Evolutionary conservation across 83 land plant species (phyloP).

Genomic region (Larix sibirica): DNA sequence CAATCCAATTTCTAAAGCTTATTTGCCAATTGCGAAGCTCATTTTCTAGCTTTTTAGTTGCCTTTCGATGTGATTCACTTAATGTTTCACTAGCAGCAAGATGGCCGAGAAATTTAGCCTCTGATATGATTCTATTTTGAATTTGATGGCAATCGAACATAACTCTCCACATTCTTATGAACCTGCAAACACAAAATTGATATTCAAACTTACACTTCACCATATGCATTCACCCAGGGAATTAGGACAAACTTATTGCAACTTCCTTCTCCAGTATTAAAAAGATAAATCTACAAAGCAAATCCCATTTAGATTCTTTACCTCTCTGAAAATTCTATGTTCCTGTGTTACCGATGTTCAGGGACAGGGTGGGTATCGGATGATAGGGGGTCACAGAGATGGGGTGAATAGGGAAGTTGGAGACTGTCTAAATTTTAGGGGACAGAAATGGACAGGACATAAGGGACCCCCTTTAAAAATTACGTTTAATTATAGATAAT

Average conservation of each 20-base stretch:
- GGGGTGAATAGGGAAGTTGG: not conserved
- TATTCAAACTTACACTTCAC: not conserved
- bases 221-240: not conserved
- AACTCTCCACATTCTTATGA: conserved; percentile 58
- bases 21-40: conserved; percentile 49
- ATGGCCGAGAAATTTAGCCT: conserved; percentile 41
- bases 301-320: not conserved
- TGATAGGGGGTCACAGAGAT: not conserved
- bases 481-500: no score
- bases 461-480: no score
- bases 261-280: not conserved
- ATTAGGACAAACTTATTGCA: not conserved
- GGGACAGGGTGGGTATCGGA: not conserved
- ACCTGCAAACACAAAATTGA: conserved; percentile 28
- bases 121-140: conserved; percentile 43
- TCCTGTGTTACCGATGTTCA: no score
- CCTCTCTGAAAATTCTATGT: no score
- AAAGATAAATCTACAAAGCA: not conserved
- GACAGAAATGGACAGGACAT: no score
- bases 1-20: conserved; percentile 48
- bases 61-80: conserved; percentile 40
- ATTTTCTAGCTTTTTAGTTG: conserved; percentile 37
- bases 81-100: conserved; percentile 29
- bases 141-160: conserved; percentile 67
- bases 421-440: no score